phyloP scores from a whole-genome alignment of 805 yeast species.

The Ogataea ramenticola region DNA sequence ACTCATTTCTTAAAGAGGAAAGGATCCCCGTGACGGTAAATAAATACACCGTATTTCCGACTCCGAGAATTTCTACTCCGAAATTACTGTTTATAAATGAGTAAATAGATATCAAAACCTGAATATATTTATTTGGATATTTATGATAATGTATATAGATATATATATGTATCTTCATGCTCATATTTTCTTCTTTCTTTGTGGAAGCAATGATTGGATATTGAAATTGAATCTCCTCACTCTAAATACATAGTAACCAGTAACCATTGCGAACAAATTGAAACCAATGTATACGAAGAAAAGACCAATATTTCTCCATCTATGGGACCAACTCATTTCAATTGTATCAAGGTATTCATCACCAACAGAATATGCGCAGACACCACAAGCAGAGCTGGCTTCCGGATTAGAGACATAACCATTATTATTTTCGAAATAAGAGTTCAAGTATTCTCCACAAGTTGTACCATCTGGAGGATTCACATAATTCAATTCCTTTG shows the following conservation, averaged over 20 bases:
- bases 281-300: conserved; percentile 49
- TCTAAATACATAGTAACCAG: conserved; percentile 27
- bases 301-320: conserved; percentile 67
- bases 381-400: conserved; percentile 41
- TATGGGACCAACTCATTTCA: conserved; percentile 33
- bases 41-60: too few species aligned
- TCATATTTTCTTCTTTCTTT: background rate
- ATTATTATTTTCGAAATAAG: conserved; percentile 27
- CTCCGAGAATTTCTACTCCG: too few species aligned
- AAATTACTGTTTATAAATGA: too few species aligned
- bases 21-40: too few species aligned
- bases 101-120: too few species aligned
- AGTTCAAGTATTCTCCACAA: conserved; percentile 48
- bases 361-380: conserved; percentile 38
- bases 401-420: conserved; percentile 56
- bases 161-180: too few species aligned
- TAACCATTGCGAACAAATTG: conserved; percentile 36
- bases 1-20: too few species aligned
- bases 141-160: too few species aligned
- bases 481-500: conserved; percentile 40
- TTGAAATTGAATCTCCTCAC: conserved; percentile 11
- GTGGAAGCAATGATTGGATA: background rate
- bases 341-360: conserved; percentile 39
- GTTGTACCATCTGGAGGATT: conserved; percentile 55
- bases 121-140: too few species aligned